Evolutionary conservation across 768 basidiomycete genomes (phyloP).

Genomic region (Royoungia palumana): DNA sequence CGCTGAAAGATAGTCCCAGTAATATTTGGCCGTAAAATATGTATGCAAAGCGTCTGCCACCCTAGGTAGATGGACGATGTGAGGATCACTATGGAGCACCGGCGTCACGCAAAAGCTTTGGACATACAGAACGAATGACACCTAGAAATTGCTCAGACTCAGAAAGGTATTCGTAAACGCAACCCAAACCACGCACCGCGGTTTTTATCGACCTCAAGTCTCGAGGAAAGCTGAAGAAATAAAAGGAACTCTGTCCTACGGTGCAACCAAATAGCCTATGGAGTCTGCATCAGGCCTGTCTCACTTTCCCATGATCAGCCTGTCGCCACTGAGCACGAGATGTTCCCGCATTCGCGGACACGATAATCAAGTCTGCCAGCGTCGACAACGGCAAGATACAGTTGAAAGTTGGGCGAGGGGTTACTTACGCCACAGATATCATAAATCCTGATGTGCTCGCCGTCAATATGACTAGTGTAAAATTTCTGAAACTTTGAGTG

Average conservation of each 20-base stretch:
- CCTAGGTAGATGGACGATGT: neutral
- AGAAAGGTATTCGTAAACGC: too few species aligned
- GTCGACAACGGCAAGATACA: too few species aligned
- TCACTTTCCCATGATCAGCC: too few species aligned
- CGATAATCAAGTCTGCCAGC: too few species aligned
- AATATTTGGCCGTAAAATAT: neutral
- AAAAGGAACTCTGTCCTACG: constrained; percentile 8
- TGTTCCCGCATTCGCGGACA: too few species aligned
- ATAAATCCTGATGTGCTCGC: neutral
- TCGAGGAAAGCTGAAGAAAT: constrained; percentile 6
- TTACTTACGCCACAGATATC: constrained; percentile 3
- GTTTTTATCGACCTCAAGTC: constrained; percentile 7
- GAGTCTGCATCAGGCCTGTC: too few species aligned
- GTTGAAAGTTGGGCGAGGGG: too few species aligned
- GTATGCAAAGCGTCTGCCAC: constrained; percentile 1
- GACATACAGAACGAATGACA: neutral
- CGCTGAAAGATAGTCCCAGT: neutral
- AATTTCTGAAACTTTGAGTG: too few species aligned
- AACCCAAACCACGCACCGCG: neutral
- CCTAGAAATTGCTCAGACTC: neutral
- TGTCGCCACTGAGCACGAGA: too few species aligned
- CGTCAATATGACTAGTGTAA: neutral
- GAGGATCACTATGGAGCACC: too few species aligned
- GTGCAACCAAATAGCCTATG: constrained; percentile 12
- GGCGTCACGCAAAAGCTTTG: too few species aligned